Evolutionary conservation across 352 stramenopile species (phyloP), one percentile per base, ranked within the genome.

Genomic region (Phytopythium oedochilum): DNA sequence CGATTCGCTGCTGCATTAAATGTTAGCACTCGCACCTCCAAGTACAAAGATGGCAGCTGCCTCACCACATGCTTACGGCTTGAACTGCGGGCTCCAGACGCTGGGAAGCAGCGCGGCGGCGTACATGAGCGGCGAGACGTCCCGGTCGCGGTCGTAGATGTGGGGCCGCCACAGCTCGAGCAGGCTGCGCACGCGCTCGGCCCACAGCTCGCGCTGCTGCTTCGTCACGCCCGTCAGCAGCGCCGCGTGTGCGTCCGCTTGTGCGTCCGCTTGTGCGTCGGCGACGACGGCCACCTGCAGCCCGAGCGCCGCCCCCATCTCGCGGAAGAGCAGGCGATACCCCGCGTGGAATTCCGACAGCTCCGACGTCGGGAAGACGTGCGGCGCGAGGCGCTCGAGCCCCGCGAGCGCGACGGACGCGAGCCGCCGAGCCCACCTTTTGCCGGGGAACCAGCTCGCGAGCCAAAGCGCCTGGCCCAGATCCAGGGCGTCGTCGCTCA

Each of bases 61-160:
- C n/a, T n/a, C n/a, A n/a, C n/a, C n/a, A n/a, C n/a, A n/a, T n/a
- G n/a, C n/a, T n/a, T 44, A 44, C 38, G 38, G 38, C 4, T 22
- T 20, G 8, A 44, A 47, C 8, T 26, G 12, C 18, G 61, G 48
- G 29, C 53, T 34, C 63, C 63, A 75, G 23, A 75, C 66, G 20
- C 66, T 59, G 2, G 73, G 73, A 8, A 63, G 44, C 35, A 67
- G 43, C 38, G 68, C 73, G 7, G 74, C 67, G 12, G 73, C 73
- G 47, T 71, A 71, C 51, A 81, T 84, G 52, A 77, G 71, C 32
- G 73, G 68, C 36, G 73, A 73, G 40, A 84, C 72, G 44, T 73
- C 65, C 15, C 46, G 48, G 53, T 81, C 70, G 54, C 70, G 74
- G 26, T 68, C 59, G 40, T 58, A 70, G 3, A 71, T 57, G 39